A percentile compares a stretch with the other conserved stretches of the same genome.
phyloP scores from a whole-genome alignment of 1,139 yeast genomes.

The Arxiozyma bovina region DNA sequence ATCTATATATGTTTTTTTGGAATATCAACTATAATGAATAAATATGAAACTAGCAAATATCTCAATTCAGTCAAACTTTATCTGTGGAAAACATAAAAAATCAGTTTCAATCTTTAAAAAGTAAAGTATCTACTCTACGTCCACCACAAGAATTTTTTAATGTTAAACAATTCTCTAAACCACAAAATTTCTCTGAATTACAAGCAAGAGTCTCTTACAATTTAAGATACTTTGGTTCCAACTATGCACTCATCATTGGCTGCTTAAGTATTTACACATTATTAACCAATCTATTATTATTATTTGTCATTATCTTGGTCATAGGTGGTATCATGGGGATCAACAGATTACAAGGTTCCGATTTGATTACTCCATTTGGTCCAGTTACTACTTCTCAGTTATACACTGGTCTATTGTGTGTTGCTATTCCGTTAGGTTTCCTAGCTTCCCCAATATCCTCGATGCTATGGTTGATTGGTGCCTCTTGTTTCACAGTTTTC shows the following conservation, averaged over 20 bases:
- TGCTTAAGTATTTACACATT: constrained; percentile 61
- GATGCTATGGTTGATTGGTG: constrained; percentile 93
- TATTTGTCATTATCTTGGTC: constrained; percentile 68
- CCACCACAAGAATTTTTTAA: constrained; percentile 94
- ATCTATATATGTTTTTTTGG: neutral
- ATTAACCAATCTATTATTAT: constrained; percentile 70
- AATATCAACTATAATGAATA: neutral
- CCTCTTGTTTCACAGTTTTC: constrained; percentile 76
- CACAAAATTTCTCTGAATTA: constrained; percentile 78
- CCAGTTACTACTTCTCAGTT: constrained; percentile 72
- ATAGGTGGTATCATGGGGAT: constrained; percentile 72
- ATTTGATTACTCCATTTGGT: constrained; percentile 61
- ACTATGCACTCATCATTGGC: constrained; percentile 71
- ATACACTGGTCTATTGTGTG: constrained; percentile 73
- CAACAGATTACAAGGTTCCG: constrained; percentile 69
- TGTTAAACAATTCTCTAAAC: constrained; percentile 79
- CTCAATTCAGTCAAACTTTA: constrained; percentile 25
- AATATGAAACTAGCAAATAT: constrained; percentile 19
- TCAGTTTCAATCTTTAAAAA: constrained; percentile 39
- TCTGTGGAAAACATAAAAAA: constrained; percentile 27
- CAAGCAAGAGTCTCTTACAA: constrained; percentile 85
- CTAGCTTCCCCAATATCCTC: constrained; percentile 91
- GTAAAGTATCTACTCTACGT: constrained; percentile 62
- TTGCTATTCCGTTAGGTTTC: constrained; percentile 82
- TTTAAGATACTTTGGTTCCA: constrained; percentile 78